phyloP scores from a whole-genome alignment of 768 basidiomycete genomes.

The Chalciporus piperatus region DNA sequence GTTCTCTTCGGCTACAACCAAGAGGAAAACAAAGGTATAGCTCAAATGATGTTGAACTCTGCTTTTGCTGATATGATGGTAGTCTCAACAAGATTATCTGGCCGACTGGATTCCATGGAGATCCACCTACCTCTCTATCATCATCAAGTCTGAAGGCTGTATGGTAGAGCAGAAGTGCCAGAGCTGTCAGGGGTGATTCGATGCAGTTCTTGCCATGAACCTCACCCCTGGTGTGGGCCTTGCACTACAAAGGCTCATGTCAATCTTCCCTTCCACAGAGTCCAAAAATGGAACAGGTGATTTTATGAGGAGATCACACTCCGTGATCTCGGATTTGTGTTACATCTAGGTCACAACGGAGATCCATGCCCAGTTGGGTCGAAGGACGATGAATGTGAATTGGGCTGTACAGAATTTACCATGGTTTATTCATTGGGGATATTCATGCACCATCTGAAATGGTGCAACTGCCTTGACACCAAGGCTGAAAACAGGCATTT shows the following conservation, averaged over 20 bases:
- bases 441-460: no score
- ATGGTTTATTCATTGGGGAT: no score
- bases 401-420: no score
- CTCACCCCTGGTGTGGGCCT: background rate
- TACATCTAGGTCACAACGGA: conserved; percentile 23
- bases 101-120: background rate
- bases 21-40: no score
- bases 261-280: conserved; percentile 11
- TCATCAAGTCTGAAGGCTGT: background rate
- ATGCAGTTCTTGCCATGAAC: background rate
- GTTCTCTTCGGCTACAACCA: no score
- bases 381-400: no score
- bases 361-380: conserved; percentile 11
- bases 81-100: conserved; percentile 1
- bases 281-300: conserved; percentile 21
- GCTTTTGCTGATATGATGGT: no score
- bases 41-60: no score
- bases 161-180: background rate
- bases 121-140: background rate
- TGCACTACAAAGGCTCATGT: background rate
- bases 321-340: conserved; percentile 13
- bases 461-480: no score
- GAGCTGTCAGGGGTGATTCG: background rate
- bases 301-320: conserved; percentile 14
- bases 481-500: background rate